phyloP scores from a whole-genome alignment of 1,139 yeast species.

The Yamadazyma spencermartinsiae region DNA sequence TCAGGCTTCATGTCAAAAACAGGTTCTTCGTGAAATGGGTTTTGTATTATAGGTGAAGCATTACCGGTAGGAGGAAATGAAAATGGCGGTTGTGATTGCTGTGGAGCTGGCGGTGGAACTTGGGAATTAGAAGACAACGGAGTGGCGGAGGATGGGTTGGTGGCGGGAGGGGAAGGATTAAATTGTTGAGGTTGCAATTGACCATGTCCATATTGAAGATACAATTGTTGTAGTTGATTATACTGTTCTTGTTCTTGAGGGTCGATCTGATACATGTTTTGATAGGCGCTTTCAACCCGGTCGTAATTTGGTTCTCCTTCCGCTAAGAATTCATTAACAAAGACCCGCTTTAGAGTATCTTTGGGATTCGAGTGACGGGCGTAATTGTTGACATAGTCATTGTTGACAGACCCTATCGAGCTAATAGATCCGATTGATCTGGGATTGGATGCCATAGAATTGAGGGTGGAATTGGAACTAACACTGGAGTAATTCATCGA shows the following conservation, averaged over 20 bases:
- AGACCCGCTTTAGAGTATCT: constrained; percentile 20
- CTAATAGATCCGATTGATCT: constrained; percentile 17
- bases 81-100: not conserved
- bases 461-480: constrained; percentile 5
- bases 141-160: not conserved
- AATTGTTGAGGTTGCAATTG: constrained; percentile 1
- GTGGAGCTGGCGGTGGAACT: constrained; percentile 1
- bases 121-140: constrained; percentile 1
- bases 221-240: constrained; percentile 2
- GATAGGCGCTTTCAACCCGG: constrained; percentile 1
- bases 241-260: constrained; percentile 3
- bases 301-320: not conserved
- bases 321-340: constrained; percentile 14
- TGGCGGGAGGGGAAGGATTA: constrained; percentile 1
- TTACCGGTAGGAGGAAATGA: not conserved
- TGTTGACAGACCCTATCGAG: constrained; percentile 13
- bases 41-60: not conserved
- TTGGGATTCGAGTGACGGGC: constrained; percentile 18
- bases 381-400: not conserved
- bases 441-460: constrained; percentile 1
- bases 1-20: constrained; percentile 1
- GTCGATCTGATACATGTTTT: constrained; percentile 1
- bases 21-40: not conserved
- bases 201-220: not conserved
- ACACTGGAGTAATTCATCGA: constrained; percentile 3